phyloP scores from a whole-genome alignment of 257 asterid species.

The Lycium ferocissimum region DNA sequence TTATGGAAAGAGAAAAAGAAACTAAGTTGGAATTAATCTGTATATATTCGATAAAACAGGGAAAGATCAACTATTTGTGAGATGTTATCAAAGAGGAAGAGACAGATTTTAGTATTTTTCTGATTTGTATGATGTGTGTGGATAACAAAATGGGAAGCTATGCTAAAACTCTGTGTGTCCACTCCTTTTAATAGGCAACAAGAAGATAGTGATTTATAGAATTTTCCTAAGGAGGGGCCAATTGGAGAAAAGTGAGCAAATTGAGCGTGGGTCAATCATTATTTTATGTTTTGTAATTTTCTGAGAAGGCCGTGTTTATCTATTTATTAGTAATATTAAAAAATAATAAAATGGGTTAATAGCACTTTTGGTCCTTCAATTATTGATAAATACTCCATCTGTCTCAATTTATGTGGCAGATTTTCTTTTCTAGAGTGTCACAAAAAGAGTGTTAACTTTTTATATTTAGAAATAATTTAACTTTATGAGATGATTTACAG shows the following conservation, averaged over 20 bases:
- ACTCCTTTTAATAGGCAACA: slow-evolving; percentile 23
- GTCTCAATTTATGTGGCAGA: too few relatives aligned
- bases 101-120: neutral
- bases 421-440: too few relatives aligned
- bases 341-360: too few relatives aligned
- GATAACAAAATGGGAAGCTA: neutral
- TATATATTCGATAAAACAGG: neutral
- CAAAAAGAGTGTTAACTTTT: too few relatives aligned
- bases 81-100: neutral
- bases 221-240: neutral
- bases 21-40: slow-evolving; percentile 1
- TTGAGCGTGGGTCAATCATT: slow-evolving; percentile 28
- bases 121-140: neutral
- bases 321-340: too few relatives aligned
- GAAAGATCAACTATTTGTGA: neutral
- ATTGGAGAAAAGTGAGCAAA: neutral
- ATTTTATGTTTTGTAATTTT: slow-evolving; percentile 24
- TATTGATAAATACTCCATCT: too few relatives aligned
- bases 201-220: slow-evolving; percentile 23
- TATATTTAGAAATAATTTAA: too few relatives aligned
- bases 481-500: too few relatives aligned
- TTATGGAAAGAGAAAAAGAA: neutral
- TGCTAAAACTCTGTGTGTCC: slow-evolving; percentile 29
- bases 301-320: slow-evolving; percentile 15
- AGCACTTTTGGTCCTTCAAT: too few relatives aligned